phyloP scores from a whole-genome alignment of 169 alveolate genomes.

The Plasmodium adleri region DNA sequence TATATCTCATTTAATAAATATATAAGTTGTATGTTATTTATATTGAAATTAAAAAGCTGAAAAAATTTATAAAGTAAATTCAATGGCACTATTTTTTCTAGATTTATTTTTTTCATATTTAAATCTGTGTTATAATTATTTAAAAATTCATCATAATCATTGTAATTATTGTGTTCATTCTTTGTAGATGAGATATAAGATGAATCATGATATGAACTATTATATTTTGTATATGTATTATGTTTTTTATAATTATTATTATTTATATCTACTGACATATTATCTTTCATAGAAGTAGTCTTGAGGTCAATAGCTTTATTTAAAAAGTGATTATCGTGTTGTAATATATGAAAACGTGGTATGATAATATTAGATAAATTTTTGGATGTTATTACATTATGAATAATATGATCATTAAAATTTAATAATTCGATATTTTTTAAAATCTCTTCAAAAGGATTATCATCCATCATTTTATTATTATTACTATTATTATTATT shows the following conservation, averaged over 20 bases:
- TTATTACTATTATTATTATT: too few relatives aligned
- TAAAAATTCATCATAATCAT: slow-evolving; percentile 38
- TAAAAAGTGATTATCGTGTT: slow-evolving; percentile 46
- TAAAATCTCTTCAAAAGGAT: slow-evolving; percentile 19
- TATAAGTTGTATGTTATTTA: slow-evolving; percentile 49
- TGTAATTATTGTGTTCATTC: background rate
- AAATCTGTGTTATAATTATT: slow-evolving; percentile 28
- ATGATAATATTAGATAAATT: slow-evolving; percentile 29
- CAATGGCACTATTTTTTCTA: slow-evolving; percentile 56
- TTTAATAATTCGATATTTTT: slow-evolving; percentile 50
- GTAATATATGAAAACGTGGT: slow-evolving; percentile 55
- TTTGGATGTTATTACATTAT: slow-evolving; percentile 22
- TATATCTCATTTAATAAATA: slow-evolving; percentile 39
- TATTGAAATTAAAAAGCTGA: slow-evolving; percentile 63
- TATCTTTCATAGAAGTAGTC: background rate
- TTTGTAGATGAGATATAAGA: background rate
- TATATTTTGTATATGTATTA: background rate
- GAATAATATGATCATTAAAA: slow-evolving; percentile 29
- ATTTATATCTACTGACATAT: background rate
- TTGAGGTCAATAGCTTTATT: slow-evolving; percentile 32
- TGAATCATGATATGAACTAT: background rate
- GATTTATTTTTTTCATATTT: slow-evolving; percentile 31
- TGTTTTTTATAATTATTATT: background rate
- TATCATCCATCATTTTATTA: too few relatives aligned
- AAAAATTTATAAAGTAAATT: slow-evolving; percentile 64